These are phyloP conservation scores for Esteya vermicola DNA, from an alignment of 2,329 filamentous ascomycete genomes.

Conservation along the genomic window DNA sequence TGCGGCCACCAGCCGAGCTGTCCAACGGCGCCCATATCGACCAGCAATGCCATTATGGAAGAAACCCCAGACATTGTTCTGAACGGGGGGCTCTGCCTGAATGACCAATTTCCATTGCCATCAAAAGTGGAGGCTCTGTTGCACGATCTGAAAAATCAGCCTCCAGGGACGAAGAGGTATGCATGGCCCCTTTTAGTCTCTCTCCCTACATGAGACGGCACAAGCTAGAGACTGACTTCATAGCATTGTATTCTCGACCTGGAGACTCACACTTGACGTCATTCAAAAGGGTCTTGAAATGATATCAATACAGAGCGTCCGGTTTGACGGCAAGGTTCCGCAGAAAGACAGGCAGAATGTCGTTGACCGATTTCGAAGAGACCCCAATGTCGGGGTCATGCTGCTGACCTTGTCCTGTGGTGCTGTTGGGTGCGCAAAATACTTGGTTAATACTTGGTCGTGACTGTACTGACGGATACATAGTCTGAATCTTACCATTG, in stretches of 20 bases:
- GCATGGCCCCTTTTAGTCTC: not conserved
- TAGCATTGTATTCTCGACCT: slow-evolving; percentile 37
- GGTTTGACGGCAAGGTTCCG: slow-evolving; percentile 32
- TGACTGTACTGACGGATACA: slow-evolving; percentile 9
- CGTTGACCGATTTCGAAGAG: slow-evolving; percentile 23
- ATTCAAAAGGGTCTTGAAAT: slow-evolving; percentile 24
- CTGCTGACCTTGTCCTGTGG: slow-evolving; percentile 36
- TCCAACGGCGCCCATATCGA: slow-evolving; percentile 13
- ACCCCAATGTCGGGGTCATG: slow-evolving; percentile 25
- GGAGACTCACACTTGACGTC: slow-evolving; percentile 32
- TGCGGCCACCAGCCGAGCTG: slow-evolving; percentile 16
- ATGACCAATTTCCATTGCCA: slow-evolving; percentile 7
- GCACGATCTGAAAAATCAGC: slow-evolving; percentile 15
- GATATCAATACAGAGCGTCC: slow-evolving; percentile 18
- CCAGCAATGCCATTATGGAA: slow-evolving; percentile 12
- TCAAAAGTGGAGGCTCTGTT: slow-evolving; percentile 22
- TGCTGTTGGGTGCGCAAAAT: slow-evolving; percentile 28
- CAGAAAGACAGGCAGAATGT: slow-evolving; percentile 25
- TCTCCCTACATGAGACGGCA: not conserved
- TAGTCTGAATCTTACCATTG: slow-evolving; percentile 31
- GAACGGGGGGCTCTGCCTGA: not conserved
- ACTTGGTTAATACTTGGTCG: not conserved
- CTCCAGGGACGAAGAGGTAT: slow-evolving; percentile 7
- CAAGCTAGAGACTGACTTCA: not conserved
- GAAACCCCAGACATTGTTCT: not conserved